Evolutionary conservation across 192 early-diverging fungal species (phyloP).

Genomic region (Coemansia sp.): DNA sequence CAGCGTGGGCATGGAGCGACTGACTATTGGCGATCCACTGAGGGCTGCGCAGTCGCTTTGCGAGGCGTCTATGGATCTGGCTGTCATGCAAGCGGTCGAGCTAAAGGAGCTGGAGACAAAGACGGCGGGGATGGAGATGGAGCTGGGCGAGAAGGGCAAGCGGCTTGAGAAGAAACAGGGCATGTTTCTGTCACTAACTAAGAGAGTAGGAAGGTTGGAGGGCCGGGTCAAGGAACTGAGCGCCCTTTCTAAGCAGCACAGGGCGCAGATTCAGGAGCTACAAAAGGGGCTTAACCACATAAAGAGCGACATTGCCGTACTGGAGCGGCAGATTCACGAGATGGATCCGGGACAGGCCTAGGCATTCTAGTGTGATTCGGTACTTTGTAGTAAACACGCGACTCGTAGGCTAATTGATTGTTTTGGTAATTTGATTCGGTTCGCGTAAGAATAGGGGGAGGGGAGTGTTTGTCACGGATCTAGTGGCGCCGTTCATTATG

Average conservation of each 20-base stretch:
- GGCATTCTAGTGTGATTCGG: background rate
- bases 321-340: background rate
- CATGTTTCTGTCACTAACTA: background rate
- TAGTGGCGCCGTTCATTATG: background rate
- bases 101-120: background rate
- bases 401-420: background rate
- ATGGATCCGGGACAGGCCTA: background rate
- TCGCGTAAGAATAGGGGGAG: background rate
- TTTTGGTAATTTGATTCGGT: background rate
- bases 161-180: background rate
- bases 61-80: background rate
- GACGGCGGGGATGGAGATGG: background rate
- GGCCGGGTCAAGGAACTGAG: background rate
- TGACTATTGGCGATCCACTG: background rate
- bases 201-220: background rate
- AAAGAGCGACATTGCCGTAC: background rate
- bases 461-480: no score
- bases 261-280: background rate
- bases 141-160: background rate
- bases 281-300: background rate
- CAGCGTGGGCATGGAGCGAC: background rate
- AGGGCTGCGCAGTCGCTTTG: background rate
- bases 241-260: background rate
- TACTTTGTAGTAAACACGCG: background rate
- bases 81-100: background rate